A percentile compares a stretch with the other conserved stretches of the same genome.
Evolutionary conservation across 2,329 filamentous ascomycete genomes (phyloP).

Genomic region (Trichoderma harzianum): DNA sequence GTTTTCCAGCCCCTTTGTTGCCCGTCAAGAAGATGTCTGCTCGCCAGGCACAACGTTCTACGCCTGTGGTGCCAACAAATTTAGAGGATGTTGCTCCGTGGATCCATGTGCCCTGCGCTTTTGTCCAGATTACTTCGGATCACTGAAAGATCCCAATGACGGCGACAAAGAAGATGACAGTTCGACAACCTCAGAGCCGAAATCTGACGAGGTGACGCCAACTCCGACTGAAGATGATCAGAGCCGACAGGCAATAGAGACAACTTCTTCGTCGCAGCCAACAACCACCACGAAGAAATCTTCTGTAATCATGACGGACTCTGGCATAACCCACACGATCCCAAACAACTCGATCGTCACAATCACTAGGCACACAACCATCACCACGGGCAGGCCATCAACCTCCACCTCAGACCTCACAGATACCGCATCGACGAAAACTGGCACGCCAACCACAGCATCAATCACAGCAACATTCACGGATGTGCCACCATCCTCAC

Average conservation of each 20-base stretch:
- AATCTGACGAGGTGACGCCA: neutral
- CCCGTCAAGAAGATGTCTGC: conserved; percentile 26
- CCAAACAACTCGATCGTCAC: conserved; percentile 35
- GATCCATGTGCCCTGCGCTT: conserved; percentile 38
- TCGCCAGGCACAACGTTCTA: conserved; percentile 34
- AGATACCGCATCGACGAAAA: conserved; percentile 12
- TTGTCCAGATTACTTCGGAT: conserved; percentile 28
- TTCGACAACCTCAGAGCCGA: neutral
- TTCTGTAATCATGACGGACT: conserved; percentile 32
- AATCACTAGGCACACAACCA: conserved; percentile 34
- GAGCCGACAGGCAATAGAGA: neutral
- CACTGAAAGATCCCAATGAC: neutral
- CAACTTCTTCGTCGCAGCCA: neutral
- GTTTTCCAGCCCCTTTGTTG: neutral
- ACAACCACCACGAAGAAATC: conserved; percentile 2
- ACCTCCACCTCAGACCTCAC: conserved; percentile 13
- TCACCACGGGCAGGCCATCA: conserved; percentile 27
- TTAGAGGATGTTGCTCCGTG: conserved; percentile 44
- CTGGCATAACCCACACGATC: conserved; percentile 36
- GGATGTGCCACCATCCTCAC: conserved; percentile 12
- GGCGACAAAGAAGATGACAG: neutral
- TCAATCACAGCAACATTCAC: conserved; percentile 12
- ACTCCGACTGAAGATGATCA: neutral
- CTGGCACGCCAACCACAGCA: neutral
- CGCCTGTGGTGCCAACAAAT: conserved; percentile 35